These are phyloP conservation scores for Sphaerulina vaccinii DNA, from an alignment of 2,329 filamentous ascomycete species.

Conservation along the genomic window DNA sequence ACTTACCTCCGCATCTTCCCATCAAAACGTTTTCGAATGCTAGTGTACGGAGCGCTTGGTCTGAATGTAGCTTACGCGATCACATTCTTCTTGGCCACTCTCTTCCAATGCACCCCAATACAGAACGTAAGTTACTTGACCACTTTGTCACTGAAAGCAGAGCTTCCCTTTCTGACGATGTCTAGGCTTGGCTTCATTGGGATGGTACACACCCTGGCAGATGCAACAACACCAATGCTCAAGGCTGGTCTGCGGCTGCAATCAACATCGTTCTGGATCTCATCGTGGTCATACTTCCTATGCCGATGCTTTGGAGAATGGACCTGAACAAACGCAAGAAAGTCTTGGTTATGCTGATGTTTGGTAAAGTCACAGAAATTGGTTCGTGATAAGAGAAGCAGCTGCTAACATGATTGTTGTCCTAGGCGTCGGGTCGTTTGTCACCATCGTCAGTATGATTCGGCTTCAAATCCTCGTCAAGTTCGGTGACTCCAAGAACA, in stretches of 20 bases:
- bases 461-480: conserved; percentile 19
- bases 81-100: conserved; percentile 5
- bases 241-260: conserved; percentile 15
- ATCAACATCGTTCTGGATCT: conserved; percentile 13
- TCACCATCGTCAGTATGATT: conserved; percentile 23
- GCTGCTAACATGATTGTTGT: not conserved
- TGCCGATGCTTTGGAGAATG: conserved; percentile 13
- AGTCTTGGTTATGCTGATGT: conserved; percentile 15
- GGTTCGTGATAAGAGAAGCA: not conserved
- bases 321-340: conserved; percentile 15
- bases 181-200: conserved; percentile 18
- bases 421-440: conserved; percentile 22
- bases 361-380: not conserved
- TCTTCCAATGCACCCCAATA: conserved; percentile 14
- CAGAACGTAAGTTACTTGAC: not conserved
- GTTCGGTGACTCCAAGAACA: conserved; percentile 19
- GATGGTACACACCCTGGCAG: not conserved
- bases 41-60: conserved; percentile 4
- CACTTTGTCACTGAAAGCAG: too few relatives aligned
- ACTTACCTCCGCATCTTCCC: conserved; percentile 15
- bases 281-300: conserved; percentile 4
- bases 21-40: conserved; percentile 3
- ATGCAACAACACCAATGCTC: conserved; percentile 22
- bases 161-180: not conserved
- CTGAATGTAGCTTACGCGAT: conserved; percentile 9